A percentile compares a stretch with the other conserved stretches of the same genome.
These are phyloP conservation scores for Vigna reflexopilosa DNA, from an alignment of 306 rosid genomes.

Conservation along the genomic window DNA sequence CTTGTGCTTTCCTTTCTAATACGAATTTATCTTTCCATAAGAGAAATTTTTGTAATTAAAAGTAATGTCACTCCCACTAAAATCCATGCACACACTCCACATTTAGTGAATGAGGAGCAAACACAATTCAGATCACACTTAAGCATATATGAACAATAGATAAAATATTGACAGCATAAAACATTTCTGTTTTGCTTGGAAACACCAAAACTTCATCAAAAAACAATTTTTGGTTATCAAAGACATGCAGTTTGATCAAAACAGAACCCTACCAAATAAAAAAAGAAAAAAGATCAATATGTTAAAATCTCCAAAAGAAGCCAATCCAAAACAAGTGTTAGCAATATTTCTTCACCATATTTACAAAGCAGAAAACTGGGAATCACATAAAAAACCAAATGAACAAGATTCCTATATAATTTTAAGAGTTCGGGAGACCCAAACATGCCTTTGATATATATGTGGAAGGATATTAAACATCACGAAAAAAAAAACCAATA, in stretches of 20 bases:
- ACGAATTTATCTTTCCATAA: constrained; percentile 1
- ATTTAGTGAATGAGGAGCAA: neutral
- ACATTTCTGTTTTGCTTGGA: constrained; percentile 11
- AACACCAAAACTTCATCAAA: constrained; percentile 3
- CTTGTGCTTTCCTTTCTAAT: neutral
- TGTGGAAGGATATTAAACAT: neutral
- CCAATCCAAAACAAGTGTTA: too few species aligned
- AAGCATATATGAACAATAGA: neutral
- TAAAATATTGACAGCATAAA: neutral
- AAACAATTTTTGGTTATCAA: neutral
- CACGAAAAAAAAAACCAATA: constrained; percentile 7
- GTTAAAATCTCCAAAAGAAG: too few species aligned
- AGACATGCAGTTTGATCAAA: neutral
- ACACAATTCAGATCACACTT: neutral
- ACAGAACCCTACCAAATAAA: neutral
- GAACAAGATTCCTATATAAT: too few species aligned
- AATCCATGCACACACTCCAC: neutral
- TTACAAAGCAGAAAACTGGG: too few species aligned
- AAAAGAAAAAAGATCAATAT: too few species aligned
- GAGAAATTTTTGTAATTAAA: neutral
- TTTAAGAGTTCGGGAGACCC: too few species aligned
- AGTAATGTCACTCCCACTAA: neutral
- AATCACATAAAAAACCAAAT: too few species aligned
- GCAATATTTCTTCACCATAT: too few species aligned
- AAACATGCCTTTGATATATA: too few species aligned